Evolutionary conservation across 352 stramenopile genomes (phyloP).

Genomic region (Hyphochytrium catenoides): DNA sequence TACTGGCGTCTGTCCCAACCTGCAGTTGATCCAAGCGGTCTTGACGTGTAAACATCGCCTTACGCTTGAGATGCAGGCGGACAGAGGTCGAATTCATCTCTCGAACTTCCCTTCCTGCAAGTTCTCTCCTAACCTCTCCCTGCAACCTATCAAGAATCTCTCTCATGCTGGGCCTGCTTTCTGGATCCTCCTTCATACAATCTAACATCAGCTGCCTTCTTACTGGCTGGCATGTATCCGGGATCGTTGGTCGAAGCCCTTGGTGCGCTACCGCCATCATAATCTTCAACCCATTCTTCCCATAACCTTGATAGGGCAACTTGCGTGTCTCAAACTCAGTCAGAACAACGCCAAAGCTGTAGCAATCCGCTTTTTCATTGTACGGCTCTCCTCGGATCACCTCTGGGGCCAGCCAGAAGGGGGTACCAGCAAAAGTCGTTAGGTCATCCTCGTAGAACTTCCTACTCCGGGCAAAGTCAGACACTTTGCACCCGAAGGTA

Average conservation of each 20-base stretch:
- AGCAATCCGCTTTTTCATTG: slow-evolving; percentile 52
- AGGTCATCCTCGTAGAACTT: slow-evolving; percentile 19
- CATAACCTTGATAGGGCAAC: slow-evolving; percentile 36
- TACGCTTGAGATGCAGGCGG: no score
- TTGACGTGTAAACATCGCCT: no score
- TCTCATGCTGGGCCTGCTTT: slow-evolving; percentile 34
- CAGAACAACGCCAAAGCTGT: slow-evolving; percentile 62
- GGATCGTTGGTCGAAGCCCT: slow-evolving; percentile 31
- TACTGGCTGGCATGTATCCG: slow-evolving; percentile 21
- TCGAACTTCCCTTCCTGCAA: no score
- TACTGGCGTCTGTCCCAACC: no score
- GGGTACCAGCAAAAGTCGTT: slow-evolving; percentile 45
- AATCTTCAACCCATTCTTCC: slow-evolving; percentile 42
- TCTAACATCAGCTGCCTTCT: slow-evolving; percentile 33
- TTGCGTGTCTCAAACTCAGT: slow-evolving; percentile 45
- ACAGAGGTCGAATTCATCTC: no score
- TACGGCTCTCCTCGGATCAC: slow-evolving; percentile 53
- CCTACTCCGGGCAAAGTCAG: slow-evolving; percentile 50
- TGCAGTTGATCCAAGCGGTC: no score
- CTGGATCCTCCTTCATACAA: slow-evolving; percentile 30
- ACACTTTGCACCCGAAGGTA: slow-evolving; percentile 49
- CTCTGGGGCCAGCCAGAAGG: slow-evolving; percentile 58
- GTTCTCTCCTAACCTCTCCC: slow-evolving; percentile 39
- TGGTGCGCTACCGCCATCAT: slow-evolving; percentile 41
- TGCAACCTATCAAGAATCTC: slow-evolving; percentile 40